Evolutionary conservation across 2,329 filamentous ascomycete genomes (phyloP), one percentile per base, ranked within the genome.

Genomic region (Aspergillus calidoustus): DNA sequence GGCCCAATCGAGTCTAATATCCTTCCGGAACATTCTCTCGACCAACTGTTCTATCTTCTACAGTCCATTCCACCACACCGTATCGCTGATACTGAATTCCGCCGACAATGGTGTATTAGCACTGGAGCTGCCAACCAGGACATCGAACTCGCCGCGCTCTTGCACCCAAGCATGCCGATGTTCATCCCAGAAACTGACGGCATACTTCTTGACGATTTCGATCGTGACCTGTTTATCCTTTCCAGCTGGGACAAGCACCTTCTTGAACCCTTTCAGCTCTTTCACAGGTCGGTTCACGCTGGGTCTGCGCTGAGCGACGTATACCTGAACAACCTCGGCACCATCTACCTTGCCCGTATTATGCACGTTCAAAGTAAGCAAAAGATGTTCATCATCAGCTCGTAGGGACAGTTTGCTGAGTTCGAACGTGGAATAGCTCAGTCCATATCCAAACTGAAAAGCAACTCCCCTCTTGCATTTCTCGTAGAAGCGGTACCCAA

Each of bases 131-230:
- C 77, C 89, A 3, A 91, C 84, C 57, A 87, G 75, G 17, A 91
- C 81, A 60, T 84, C 83, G 71, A 91, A 92, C 53, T 80, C 79
- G 31, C 89, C 90, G 71, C 83, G 82, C 77, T 91, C 89, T 1
- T 84, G 84, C 22, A 85, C 83, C 89, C 89, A 93, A 68, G 86
- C 80, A 58, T 84, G 81, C 15, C 85, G 79, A 64, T 85, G 83
- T 77, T 92, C 89, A 67, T 91, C 88, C 82, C 87, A 92, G 77
- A 88, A 92, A 57, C 86, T 86, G 0, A 86, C 84, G 0, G 86
- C 87, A 58, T 90, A 87, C 76, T 90, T 91, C 69, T 84, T 84
- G 62, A 84, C 73, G 17, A 79, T 71, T 3, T 79, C 76, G 7
- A 93, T 80, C n/a, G 81, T 78, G 2, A 87, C 85, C 7, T 68